Evolutionary conservation across 768 basidiomycete genomes (phyloP).

Genomic region (Tricholoma flavovirens): DNA sequence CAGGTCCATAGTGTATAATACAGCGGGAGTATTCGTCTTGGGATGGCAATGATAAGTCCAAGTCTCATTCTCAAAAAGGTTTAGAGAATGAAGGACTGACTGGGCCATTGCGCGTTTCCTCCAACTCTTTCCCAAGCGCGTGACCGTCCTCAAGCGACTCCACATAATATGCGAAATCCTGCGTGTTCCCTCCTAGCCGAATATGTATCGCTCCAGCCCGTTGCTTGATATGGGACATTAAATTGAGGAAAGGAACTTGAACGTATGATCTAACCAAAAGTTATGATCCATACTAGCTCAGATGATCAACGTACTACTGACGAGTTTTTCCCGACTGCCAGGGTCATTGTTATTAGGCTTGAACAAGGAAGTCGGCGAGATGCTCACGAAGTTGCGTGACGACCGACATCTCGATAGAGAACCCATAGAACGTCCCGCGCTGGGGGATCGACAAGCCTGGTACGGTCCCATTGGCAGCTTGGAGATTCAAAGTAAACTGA

Average conservation of each 20-base stretch:
- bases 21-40: constrained; percentile 44
- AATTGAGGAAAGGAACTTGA: constrained; percentile 64
- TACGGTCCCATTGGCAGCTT: constrained; percentile 25
- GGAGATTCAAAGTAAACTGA: constrained; percentile 38
- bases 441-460: constrained; percentile 34
- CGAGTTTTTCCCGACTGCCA: constrained; percentile 51
- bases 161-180: constrained; percentile 52
- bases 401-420: constrained; percentile 74
- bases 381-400: constrained; percentile 58
- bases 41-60: neutral
- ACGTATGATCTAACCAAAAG: neutral
- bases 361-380: constrained; percentile 12
- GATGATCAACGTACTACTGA: constrained; percentile 19
- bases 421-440: constrained; percentile 59
- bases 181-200: constrained; percentile 79
- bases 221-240: constrained; percentile 65
- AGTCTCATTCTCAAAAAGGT: too few species aligned
- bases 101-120: constrained; percentile 21
- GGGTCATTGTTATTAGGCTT: neutral
- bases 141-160: constrained; percentile 33
- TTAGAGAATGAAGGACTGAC: constrained; percentile 15
- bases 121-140: constrained; percentile 39
- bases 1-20: constrained; percentile 59
- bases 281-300: neutral
- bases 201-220: constrained; percentile 57